These are phyloP conservation scores for Suillus decipiens DNA, from an alignment of 768 basidiomycete species.

Conservation along the genomic window DNA sequence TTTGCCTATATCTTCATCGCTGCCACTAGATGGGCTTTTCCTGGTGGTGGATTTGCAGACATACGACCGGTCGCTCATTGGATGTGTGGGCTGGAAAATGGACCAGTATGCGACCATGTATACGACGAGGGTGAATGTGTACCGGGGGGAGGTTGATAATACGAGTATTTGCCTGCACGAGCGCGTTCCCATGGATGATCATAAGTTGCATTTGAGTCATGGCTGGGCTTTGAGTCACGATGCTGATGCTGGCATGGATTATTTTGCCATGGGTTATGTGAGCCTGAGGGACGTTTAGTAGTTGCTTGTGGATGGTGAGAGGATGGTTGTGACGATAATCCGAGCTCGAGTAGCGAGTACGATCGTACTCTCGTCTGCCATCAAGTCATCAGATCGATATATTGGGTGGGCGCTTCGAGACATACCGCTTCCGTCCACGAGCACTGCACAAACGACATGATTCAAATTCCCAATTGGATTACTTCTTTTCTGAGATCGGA, in stretches of 20 bases:
- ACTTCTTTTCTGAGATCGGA: too few species aligned
- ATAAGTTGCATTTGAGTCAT: slow-evolving; percentile 11
- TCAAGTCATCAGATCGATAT: background rate
- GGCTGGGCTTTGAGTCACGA: slow-evolving; percentile 15
- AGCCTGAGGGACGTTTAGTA: slow-evolving; percentile 27
- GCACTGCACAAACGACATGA: slow-evolving; percentile 47
- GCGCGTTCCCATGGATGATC: slow-evolving; percentile 17
- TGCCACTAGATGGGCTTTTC: slow-evolving; percentile 5
- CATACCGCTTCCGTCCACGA: slow-evolving; percentile 48
- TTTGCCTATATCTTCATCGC: background rate
- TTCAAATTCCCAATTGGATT: too few species aligned
- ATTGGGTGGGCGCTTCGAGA: background rate
- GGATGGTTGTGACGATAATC: background rate
- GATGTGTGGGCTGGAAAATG: slow-evolving; percentile 27
- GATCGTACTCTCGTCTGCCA: slow-evolving; percentile 35
- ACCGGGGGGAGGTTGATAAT: slow-evolving; percentile 11
- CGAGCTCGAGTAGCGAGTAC: slow-evolving; percentile 16
- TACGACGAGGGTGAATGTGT: slow-evolving; percentile 4
- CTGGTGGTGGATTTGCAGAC: slow-evolving; percentile 12
- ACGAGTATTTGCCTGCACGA: slow-evolving; percentile 5
- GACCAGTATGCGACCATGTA: slow-evolving; percentile 17
- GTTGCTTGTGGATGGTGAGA: slow-evolving; percentile 34
- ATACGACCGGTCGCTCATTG: slow-evolving; percentile 28
- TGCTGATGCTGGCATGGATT: slow-evolving; percentile 15
- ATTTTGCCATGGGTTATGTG: slow-evolving; percentile 27